Base-by-base conservation (phyloP, 2,329 filamentous ascomycete genomes). In the Curvularia sp. region DNA sequence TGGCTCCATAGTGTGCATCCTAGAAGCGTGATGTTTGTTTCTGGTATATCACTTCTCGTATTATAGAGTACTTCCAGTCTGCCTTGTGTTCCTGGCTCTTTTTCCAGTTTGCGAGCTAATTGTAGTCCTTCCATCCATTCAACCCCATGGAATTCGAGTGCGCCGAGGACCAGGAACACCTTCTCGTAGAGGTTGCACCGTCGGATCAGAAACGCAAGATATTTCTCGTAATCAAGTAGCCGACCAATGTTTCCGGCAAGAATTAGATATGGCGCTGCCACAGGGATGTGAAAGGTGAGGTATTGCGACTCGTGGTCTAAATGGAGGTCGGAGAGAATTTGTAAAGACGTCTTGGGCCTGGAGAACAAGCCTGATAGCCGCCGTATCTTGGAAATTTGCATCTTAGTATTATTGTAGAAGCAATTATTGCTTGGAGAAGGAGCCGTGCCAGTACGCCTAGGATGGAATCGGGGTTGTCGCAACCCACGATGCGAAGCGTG, bases 1-100 rank as follows among this genome's bases (percentile, higher is more conserved):
- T 72, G 62, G 1, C 84, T 86, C 82, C 85, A 87, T 0, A 88
- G 76, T 1, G 84, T 86, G 61, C 83, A 87, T 5, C 86, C 86
- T 1, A 88, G 70, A 2, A 88, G 71, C 2, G 80, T 83, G n/a
- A 86, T 51, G 23, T 68, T 68, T 0, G 80, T 79, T 1, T 71
- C 71, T 1, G 75, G 69, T 18, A 79, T 62, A 46, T 82, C 79
- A 61, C 77, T 80, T 6, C 78, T 65, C 18, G 71, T 71, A 18
- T 77, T 75, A 60, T 86, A 71, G 9, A 86, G 66, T 3, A 86
- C 63, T 3, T 79, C 69, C 10, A 85, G 51, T 32, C 74, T 78
- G 0, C 75, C 76, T 25, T 63, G 67, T 3, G 67, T 65, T 1
- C 50, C 55, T 1, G 64, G 60, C n/a, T 75, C 71, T 43, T 67